A percentile compares a stretch with the other conserved stretches of the same genome.
phyloP scores from a whole-genome alignment of 345 rosid species.

The Xanthoceras sorbifolium region DNA sequence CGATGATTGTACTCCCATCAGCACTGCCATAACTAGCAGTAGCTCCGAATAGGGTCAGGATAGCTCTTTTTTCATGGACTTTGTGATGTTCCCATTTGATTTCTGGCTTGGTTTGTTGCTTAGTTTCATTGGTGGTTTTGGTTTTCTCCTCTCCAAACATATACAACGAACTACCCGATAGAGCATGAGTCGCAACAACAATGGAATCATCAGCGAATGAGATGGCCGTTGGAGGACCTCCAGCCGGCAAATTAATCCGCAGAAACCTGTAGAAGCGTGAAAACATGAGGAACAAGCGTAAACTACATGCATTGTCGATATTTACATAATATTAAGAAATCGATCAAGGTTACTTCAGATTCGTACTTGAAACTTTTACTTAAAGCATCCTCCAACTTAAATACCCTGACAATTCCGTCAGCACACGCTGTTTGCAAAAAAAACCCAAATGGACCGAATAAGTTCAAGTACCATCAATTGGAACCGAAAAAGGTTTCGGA shows the following conservation, averaged over 20 bases:
- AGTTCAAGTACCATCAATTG: background rate
- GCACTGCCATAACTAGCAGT: conserved; percentile 81
- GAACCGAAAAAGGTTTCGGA: background rate
- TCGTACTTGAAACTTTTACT: conserved; percentile 96
- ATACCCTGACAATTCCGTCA: conserved; percentile 86
- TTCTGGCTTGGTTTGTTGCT: conserved; percentile 74
- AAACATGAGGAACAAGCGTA: conserved; percentile 10
- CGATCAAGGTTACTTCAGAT: background rate
- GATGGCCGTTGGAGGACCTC: conserved; percentile 85
- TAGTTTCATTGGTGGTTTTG: conserved; percentile 47
- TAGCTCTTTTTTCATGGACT: conserved; percentile 62
- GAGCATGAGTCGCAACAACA: conserved; percentile 65
- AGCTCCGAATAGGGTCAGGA: conserved; percentile 70
- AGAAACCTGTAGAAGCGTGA: conserved; percentile 52
- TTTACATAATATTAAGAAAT: background rate
- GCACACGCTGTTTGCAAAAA: conserved; percentile 64
- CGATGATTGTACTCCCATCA: conserved; percentile 81
- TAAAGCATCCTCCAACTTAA: conserved; percentile 87
- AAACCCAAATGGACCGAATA: conserved; percentile 7
- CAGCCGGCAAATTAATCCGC: conserved; percentile 79
- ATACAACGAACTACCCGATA: conserved; percentile 71
- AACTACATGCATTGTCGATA: background rate
- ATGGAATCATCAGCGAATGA: conserved; percentile 76
- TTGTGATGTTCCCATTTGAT: conserved; percentile 88
- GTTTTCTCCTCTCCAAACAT: conserved; percentile 88